A percentile compares a stretch with the other conserved stretches of the same genome.
These are phyloP conservation scores for Pyricularia grisea DNA, from an alignment of 2,329 filamentous ascomycete species.

Conservation along the genomic window DNA sequence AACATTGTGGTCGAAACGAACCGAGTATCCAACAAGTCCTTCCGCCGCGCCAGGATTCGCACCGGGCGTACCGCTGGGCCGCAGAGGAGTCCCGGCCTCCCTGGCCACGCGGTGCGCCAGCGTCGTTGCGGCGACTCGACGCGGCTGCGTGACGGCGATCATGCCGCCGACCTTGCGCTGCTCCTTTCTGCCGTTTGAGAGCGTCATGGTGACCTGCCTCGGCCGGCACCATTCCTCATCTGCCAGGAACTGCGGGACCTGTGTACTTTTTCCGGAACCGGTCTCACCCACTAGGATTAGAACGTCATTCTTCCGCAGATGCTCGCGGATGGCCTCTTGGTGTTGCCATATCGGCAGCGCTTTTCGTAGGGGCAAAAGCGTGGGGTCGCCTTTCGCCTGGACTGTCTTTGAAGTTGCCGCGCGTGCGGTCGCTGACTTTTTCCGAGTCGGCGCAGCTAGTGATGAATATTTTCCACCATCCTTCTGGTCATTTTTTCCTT, in stretches of 20 bases:
- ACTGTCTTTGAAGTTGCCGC: neutral
- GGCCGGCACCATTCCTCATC: conserved; percentile 68
- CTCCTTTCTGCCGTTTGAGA: conserved; percentile 23
- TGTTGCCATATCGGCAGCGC: conserved; percentile 74
- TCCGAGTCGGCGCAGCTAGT: neutral
- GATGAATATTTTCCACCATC: neutral
- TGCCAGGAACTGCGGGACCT: conserved; percentile 84
- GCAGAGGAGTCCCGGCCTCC: conserved; percentile 53
- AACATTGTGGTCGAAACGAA: conserved; percentile 83
- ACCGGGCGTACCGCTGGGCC: conserved; percentile 9
- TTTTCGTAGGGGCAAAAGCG: conserved; percentile 19
- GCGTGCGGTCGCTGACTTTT: neutral
- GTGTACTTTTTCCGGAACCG: conserved; percentile 93
- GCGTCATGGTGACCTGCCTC: conserved; percentile 34
- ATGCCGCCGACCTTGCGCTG: conserved; percentile 51
- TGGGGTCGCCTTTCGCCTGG: neutral
- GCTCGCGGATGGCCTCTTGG: conserved; percentile 42
- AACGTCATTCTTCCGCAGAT: conserved; percentile 56
- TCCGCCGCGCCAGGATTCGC: conserved; percentile 14
- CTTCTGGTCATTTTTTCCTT: neutral
- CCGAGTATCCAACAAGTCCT: conserved; percentile 78
- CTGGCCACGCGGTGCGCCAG: conserved; percentile 80
- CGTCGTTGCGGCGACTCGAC: conserved; percentile 87
- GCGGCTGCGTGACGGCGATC: conserved; percentile 89
- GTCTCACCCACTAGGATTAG: conserved; percentile 88